Evolutionary conservation across 371 early-diverging fungal genomes (phyloP).

Genomic region (Nematocida parisii): DNA sequence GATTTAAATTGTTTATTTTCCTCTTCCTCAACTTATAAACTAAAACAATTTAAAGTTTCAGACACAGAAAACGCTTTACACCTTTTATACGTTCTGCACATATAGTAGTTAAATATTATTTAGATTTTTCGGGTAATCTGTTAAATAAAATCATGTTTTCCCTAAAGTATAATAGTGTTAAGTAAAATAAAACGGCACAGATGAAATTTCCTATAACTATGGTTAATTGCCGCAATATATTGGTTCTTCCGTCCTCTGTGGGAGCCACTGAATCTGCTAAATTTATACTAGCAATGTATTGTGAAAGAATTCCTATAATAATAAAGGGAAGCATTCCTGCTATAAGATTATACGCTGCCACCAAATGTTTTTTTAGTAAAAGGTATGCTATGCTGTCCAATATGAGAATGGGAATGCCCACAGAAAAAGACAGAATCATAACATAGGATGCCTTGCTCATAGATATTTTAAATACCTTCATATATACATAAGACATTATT

Average conservation of each 20-base stretch:
- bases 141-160: neutral
- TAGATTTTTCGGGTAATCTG: no score
- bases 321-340: neutral
- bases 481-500: slow-evolving; percentile 1
- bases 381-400: neutral
- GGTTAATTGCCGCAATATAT: neutral
- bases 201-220: neutral
- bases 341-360: neutral
- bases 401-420: neutral
- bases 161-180: neutral
- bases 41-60: no score
- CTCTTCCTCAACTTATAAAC: no score
- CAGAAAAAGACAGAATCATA: slow-evolving; percentile 23
- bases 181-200: neutral
- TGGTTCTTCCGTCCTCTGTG: neutral
- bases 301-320: neutral
- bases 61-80: no score
- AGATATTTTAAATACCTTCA: neutral
- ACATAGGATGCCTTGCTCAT: neutral
- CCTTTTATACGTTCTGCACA: no score
- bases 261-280: neutral
- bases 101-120: no score
- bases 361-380: neutral
- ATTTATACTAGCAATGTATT: neutral
- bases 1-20: no score